phyloP scores from a whole-genome alignment of 371 early-diverging fungal genomes.

The Choanephora cucurbitarum region DNA sequence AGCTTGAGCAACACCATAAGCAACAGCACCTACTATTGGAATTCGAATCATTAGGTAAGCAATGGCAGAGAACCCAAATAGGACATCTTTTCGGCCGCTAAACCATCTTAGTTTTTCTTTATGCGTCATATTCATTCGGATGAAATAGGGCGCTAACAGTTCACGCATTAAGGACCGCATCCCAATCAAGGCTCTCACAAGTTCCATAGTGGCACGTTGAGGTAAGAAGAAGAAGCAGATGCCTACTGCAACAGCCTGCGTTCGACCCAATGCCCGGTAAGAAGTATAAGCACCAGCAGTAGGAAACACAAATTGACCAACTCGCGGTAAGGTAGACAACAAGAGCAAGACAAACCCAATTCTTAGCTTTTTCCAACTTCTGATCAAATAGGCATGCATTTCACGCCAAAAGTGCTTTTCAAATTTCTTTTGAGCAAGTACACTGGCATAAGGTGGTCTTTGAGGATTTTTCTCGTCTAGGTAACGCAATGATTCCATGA shows the following conservation, averaged over 20 bases:
- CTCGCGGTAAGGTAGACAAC: conserved; percentile 54
- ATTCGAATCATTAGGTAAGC: conserved; percentile 56
- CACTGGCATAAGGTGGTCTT: conserved; percentile 49
- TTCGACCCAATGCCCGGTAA: conserved; percentile 47
- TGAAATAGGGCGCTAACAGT: conserved; percentile 67
- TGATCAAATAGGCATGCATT: conserved; percentile 46
- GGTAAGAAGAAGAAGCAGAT: conserved; percentile 52
- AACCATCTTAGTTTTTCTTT: conserved; percentile 61
- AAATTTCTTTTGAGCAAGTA: conserved; percentile 41
- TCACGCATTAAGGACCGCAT: conserved; percentile 67
- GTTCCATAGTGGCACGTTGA: conserved; percentile 35
- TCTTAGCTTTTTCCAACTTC: conserved; percentile 56
- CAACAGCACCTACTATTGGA: conserved; percentile 56
- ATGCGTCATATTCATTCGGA: conserved; percentile 54
- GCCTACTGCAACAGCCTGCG: conserved; percentile 46
- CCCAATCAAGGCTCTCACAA: conserved; percentile 60
- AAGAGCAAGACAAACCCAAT: conserved; percentile 47
- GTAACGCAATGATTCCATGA: conserved; percentile 58
- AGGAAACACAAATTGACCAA: conserved; percentile 64
- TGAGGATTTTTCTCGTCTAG: conserved; percentile 47
- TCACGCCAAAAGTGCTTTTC: conserved; percentile 56
- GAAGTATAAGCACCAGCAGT: conserved; percentile 55
- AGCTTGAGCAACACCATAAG: conserved; percentile 62
- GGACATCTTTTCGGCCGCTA: conserved; percentile 58
- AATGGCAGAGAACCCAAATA: conserved; percentile 65